These are phyloP conservation scores for Colletotrichum endophyticum DNA, from an alignment of 2,329 filamentous ascomycete species.

Conservation along the genomic window DNA sequence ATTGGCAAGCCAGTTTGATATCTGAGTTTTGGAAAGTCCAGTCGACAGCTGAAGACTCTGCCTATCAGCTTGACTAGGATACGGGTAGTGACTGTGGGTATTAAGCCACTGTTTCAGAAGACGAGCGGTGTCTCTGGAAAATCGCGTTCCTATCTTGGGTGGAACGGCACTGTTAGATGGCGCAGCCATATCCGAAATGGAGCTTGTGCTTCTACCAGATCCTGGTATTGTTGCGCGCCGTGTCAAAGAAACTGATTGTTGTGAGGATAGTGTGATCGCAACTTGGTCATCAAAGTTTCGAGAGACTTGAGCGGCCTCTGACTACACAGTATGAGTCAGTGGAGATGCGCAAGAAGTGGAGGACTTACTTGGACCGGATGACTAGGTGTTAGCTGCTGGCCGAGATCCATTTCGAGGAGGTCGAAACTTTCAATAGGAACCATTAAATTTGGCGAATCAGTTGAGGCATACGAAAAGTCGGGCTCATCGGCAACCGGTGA, in stretches of 20 bases:
- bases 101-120: slow-evolving; percentile 85
- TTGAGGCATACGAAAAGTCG: neutral
- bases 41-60: slow-evolving; percentile 79
- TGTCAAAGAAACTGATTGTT: neutral
- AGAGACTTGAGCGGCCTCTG: neutral
- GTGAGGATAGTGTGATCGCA: neutral
- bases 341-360: neutral
- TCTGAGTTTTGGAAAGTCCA: slow-evolving; percentile 81
- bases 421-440: neutral
- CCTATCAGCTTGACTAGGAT: slow-evolving; percentile 87
- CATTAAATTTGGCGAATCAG: neutral
- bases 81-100: slow-evolving; percentile 81
- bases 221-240: neutral
- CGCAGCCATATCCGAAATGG: slow-evolving; percentile 6
- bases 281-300: neutral
- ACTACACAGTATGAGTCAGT: neutral
- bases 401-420: neutral
- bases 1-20: slow-evolving; percentile 92
- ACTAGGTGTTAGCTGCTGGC: neutral
- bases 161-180: slow-evolving; percentile 31
- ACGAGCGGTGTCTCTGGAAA: slow-evolving; percentile 80
- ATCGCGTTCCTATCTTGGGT: slow-evolving; percentile 74
- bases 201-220: neutral
- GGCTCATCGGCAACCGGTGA: neutral
- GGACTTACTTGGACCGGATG: neutral